Evolutionary conservation across 768 basidiomycete species (phyloP).

Genomic region (Coprinellus aureogranulatus): DNA sequence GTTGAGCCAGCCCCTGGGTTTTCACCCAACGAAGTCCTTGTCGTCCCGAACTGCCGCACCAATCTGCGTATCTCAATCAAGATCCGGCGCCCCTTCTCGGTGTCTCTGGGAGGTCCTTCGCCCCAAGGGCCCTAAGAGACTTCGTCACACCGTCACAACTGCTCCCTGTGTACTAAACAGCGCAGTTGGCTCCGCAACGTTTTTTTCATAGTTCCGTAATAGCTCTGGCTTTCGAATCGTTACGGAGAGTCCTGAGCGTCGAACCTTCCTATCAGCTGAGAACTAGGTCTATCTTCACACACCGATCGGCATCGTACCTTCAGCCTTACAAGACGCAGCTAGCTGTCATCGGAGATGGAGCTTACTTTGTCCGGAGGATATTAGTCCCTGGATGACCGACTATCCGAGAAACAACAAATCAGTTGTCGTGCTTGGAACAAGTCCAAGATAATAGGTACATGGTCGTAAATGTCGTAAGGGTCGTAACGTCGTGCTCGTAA

Average conservation of each 20-base stretch:
- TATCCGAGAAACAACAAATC: slow-evolving; percentile 1
- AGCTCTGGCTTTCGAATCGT: neutral
- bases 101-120: slow-evolving; percentile 25
- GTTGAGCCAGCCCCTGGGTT: slow-evolving; percentile 7
- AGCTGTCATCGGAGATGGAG: neutral
- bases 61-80: slow-evolving; percentile 31
- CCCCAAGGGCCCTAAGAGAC: slow-evolving; percentile 10
- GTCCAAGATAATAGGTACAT: neutral
- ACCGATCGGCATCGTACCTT: slow-evolving; percentile 9
- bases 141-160: slow-evolving; percentile 9
- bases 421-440: slow-evolving; percentile 1
- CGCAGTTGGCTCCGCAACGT: slow-evolving; percentile 35
- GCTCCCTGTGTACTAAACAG: slow-evolving; percentile 19
- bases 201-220: slow-evolving; percentile 41
- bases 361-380: neutral
- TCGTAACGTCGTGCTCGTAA: slow-evolving; percentile 24
- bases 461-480: slow-evolving; percentile 14
- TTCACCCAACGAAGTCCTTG: slow-evolving; percentile 15
- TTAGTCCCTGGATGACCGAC: neutral
- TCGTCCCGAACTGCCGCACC: slow-evolving; percentile 30
- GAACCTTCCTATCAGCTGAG: slow-evolving; percentile 10
- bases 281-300: slow-evolving; percentile 10
- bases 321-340: neutral
- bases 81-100: slow-evolving; percentile 44
- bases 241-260: slow-evolving; percentile 1